Percentiles rank a stretch among this genome's conserved stretches.
These are phyloP conservation scores for Yamadazyma kanchanaburiensis DNA, from an alignment of 1,139 yeast species.

Conservation along the genomic window DNA sequence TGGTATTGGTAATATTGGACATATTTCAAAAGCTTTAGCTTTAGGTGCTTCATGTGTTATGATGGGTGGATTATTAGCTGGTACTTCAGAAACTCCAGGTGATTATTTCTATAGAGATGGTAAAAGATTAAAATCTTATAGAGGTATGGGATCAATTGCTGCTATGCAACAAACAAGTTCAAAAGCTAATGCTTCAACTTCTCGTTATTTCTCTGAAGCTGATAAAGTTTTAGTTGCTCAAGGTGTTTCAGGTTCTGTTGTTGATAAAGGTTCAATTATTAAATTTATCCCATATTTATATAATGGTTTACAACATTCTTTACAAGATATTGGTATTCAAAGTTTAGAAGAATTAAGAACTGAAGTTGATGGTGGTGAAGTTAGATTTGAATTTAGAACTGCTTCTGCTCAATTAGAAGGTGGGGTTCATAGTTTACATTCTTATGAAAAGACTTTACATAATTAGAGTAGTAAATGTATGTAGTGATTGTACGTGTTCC, in stretches of 20 bases:
- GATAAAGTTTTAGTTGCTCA: constrained; percentile 97
- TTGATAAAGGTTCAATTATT: constrained; percentile 93
- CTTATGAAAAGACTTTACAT: constrained; percentile 96
- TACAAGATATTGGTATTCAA: constrained; percentile 92
- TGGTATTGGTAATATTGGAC: constrained; percentile 99
- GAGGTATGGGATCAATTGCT: constrained; percentile 99
- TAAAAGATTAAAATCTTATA: constrained; percentile 92
- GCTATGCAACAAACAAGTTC: constrained; percentile 94
- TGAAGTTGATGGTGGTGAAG: constrained; percentile 61
- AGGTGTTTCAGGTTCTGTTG: constrained; percentile 97
- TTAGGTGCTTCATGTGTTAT: constrained; percentile 96
- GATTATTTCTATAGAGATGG: constrained; percentile 97
- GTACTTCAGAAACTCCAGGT: constrained; percentile 98
- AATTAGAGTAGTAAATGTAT: constrained; percentile 33
- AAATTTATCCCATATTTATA: constrained; percentile 92
- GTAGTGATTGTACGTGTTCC: not conserved
- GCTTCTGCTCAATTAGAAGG: constrained; percentile 99
- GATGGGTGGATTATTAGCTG: constrained; percentile 99
- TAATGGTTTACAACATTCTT: constrained; percentile 97
- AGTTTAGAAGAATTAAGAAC: constrained; percentile 64
- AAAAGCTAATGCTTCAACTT: constrained; percentile 94
- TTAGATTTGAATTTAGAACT: constrained; percentile 96
- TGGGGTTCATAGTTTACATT: constrained; percentile 94
- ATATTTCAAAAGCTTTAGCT: constrained; percentile 93
- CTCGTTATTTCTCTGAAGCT: constrained; percentile 95